Percentiles rank a stretch among this genome's conserved stretches.
Conservation (phyloP, 1,139 yeast species). For the Yamadazyma dendronema region DNA sequence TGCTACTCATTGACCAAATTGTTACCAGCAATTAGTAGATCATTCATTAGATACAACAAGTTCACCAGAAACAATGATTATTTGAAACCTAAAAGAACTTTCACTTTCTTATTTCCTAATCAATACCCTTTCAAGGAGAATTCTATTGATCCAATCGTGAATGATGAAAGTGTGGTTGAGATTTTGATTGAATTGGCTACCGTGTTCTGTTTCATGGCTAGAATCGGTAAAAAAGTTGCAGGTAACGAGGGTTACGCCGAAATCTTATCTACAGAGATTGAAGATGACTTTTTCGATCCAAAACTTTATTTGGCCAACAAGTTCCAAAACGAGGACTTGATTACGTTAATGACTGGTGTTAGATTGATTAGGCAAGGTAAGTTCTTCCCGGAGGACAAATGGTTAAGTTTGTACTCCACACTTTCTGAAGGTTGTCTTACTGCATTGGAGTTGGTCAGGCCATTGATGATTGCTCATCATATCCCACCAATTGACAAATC, state of each 20-base stretch:
- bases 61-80: constrained; percentile 50
- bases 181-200: constrained; percentile 67
- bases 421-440: constrained; percentile 60
- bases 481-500: constrained; percentile 54
- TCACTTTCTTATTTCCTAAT: constrained; percentile 67
- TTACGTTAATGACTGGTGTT: constrained; percentile 52
- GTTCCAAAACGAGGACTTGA: constrained; percentile 42
- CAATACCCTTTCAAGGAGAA: constrained; percentile 62
- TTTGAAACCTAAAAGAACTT: constrained; percentile 60
- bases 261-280: constrained; percentile 26
- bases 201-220: constrained; percentile 56
- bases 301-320: constrained; percentile 31
- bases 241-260: constrained; percentile 43
- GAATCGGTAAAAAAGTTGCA: constrained; percentile 46
- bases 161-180: constrained; percentile 71
- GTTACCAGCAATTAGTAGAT: constrained; percentile 50
- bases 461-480: constrained; percentile 51
- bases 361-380: constrained; percentile 57
- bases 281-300: constrained; percentile 34
- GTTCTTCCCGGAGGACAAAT: constrained; percentile 63
- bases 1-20: constrained; percentile 51
- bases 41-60: constrained; percentile 54
- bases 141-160: constrained; percentile 74
- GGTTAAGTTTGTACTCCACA: constrained; percentile 67
- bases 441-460: constrained; percentile 57